phyloP scores from a whole-genome alignment of 2,329 filamentous ascomycete genomes.

The Nemania sp. region DNA sequence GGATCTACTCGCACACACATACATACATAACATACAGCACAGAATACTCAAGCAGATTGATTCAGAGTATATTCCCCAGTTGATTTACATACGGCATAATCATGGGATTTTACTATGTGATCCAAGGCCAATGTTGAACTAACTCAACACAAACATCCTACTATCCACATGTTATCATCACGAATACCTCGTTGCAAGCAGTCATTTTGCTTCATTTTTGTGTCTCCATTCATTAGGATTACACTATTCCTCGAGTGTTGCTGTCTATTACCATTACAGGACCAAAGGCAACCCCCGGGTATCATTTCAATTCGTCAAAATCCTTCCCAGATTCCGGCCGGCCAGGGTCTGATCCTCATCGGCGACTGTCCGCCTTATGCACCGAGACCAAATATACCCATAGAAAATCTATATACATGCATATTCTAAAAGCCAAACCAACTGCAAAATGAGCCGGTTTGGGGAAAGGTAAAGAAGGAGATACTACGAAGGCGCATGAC shows the following conservation, averaged over 20 bases:
- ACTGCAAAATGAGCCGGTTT: slow-evolving; percentile 2
- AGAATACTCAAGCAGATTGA: not conserved
- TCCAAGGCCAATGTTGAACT: not conserved
- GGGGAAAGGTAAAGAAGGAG: not conserved
- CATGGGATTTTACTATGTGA: not conserved
- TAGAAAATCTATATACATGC: slow-evolving; percentile 31
- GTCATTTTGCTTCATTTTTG: slow-evolving; percentile 10
- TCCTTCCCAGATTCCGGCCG: slow-evolving; percentile 41
- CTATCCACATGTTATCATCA: slow-evolving; percentile 9
- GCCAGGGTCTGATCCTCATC: slow-evolving; percentile 9
- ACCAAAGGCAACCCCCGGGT: slow-evolving; percentile 46
- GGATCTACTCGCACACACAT: too few species aligned
- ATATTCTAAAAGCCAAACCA: slow-evolving; percentile 29
- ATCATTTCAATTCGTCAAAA: slow-evolving; percentile 47
- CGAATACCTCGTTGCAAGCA: not conserved
- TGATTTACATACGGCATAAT: not conserved
- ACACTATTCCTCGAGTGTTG: slow-evolving; percentile 36
- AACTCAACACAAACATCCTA: not conserved
- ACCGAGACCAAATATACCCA: slow-evolving; percentile 36
- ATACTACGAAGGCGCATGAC: slow-evolving; percentile 44
- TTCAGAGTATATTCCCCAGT: not conserved
- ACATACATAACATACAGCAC: too few species aligned
- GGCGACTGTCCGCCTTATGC: slow-evolving; percentile 35
- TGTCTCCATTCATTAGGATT: slow-evolving; percentile 39
- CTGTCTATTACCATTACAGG: slow-evolving; percentile 45